Evolutionary conservation across 345 rosid genomes (phyloP), one percentile per base, ranked within the genome.

Genomic region (Eucalyptus guilfoylei): DNA sequence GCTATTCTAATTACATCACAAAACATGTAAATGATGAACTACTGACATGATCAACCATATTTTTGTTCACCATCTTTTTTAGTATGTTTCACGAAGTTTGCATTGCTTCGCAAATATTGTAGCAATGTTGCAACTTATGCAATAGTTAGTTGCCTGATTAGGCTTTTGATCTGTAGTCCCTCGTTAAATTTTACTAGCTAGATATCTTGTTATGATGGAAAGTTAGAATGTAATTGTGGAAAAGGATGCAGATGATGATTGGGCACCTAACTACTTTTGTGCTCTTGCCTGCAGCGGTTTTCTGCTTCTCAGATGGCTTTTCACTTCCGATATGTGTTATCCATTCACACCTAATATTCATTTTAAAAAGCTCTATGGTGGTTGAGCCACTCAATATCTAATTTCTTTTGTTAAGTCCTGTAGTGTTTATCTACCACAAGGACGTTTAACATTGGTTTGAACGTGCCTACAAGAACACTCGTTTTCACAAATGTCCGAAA

Each of bases 391-490:
- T 12, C 69, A 28, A 60, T 26, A 26, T 28, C 69, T 58, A 58
- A 58, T 24, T 60, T 50, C 30, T 54, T 90, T 54, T 14, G 42
- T 34, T 42, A 54, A 9, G 14, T 55, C 32, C 69, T 90, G 88
- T 86, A 98, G 99, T 98, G 99, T 94, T 94, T 98, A 92, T 96
- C 97, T 95, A 99, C 99, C 85, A 98, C 99, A 89, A 99, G 96
- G 94, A 98, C 99, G 60, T 97, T 97, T 95, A 97, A 99, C 91
- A 97, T 97, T 86, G 99, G 99, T 83, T 89, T 98, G 91, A 98
- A 98, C 94, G 97, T 98, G 99, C 99, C 99, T 81, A 98, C 99
- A 90, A 98, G 97, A 92, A 98, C 99, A 47, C 98, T 98, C 88
- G 99, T 98, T 14, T 98, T 97, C 90, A 96, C 98, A 90, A 98